Percentiles rank a stretch among this genome's conserved stretches.
Evolutionary conservation across 495 filamentous ascomycete genomes (phyloP).

Genomic region (Parathielavia hyrcaniae): DNA sequence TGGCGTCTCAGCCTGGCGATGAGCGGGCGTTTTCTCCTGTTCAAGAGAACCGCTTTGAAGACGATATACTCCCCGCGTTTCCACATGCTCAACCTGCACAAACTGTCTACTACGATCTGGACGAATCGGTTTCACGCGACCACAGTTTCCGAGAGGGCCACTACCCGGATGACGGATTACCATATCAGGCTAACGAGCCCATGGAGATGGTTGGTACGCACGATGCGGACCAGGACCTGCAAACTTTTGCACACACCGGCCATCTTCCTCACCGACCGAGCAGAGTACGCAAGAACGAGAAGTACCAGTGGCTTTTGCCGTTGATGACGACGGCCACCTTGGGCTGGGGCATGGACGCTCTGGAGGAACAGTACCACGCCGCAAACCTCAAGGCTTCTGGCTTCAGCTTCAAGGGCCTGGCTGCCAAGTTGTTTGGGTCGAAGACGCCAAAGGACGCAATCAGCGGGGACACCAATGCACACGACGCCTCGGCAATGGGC

Average conservation of each 20-base stretch:
- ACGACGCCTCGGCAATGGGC: neutral
- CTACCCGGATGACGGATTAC: neutral
- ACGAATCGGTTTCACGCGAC: neutral
- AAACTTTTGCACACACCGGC: neutral
- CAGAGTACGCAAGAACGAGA: slow-evolving; percentile 5
- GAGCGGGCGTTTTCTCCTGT: neutral
- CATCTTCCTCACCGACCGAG: neutral
- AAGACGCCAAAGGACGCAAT: slow-evolving; percentile 3
- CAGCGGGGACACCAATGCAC: too few species aligned
- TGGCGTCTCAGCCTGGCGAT: neutral
- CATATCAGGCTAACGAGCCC: slow-evolving; percentile 9
- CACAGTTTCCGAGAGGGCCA: neutral
- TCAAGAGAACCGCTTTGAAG: neutral
- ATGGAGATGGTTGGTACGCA: slow-evolving; percentile 7
- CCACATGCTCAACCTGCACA: neutral
- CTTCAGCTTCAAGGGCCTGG: slow-evolving; percentile 2
- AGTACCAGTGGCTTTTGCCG: slow-evolving; percentile 16
- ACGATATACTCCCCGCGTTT: neutral
- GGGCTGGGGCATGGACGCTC: slow-evolving; percentile 10
- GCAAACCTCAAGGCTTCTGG: slow-evolving; percentile 1
- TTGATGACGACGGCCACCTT: slow-evolving; percentile 13
- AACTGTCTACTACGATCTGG: neutral
- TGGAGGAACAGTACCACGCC: slow-evolving; percentile 12
- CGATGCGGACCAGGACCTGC: neutral
- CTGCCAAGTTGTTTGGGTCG: slow-evolving; percentile 7